A percentile compares a stretch with the other conserved stretches of the same genome.
Evolutionary conservation across 352 stramenopile species (phyloP).

Genomic region (Pythium brachiatum): DNA sequence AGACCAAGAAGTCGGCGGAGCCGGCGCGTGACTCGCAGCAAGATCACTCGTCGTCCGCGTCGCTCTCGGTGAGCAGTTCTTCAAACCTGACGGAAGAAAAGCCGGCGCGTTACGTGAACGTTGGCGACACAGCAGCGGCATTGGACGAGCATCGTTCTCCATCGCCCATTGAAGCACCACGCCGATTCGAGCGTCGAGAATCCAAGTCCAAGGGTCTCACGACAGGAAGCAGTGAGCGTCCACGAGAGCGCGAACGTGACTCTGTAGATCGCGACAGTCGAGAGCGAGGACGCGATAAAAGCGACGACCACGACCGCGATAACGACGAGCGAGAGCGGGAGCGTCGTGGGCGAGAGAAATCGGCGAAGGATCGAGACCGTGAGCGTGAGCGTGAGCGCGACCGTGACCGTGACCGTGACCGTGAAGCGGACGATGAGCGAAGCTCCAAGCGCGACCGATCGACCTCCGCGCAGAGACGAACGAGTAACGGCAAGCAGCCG

Average conservation of each 20-base stretch:
- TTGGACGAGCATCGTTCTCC: conserved; percentile 27
- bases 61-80: conserved; percentile 16
- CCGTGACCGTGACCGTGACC: conserved; percentile 12
- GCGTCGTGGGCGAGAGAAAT: conserved; percentile 13
- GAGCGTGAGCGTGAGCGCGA: conserved; percentile 27
- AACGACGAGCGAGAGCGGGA: conserved; percentile 19
- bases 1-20: conserved; percentile 18
- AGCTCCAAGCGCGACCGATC: conserved; percentile 19
- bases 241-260: conserved; percentile 27
- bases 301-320: conserved; percentile 10
- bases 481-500: conserved; percentile 6
- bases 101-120: conserved; percentile 3
- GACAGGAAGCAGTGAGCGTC: conserved; percentile 21
- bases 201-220: conserved; percentile 16
- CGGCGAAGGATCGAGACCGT: conserved; percentile 7
- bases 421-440: conserved; percentile 16
- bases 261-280: conserved; percentile 26
- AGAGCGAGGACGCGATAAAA: conserved; percentile 15
- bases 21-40: conserved; percentile 23
- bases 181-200: conserved; percentile 21
- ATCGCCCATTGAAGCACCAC: conserved; percentile 26
- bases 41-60: conserved; percentile 13
- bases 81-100: conserved; percentile 27
- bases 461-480: conserved; percentile 22
- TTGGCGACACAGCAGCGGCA: conserved; percentile 9